These are phyloP conservation scores for Musa balbisiana DNA, from an alignment of 202 grass and related monocot species.

Conservation along the genomic window DNA sequence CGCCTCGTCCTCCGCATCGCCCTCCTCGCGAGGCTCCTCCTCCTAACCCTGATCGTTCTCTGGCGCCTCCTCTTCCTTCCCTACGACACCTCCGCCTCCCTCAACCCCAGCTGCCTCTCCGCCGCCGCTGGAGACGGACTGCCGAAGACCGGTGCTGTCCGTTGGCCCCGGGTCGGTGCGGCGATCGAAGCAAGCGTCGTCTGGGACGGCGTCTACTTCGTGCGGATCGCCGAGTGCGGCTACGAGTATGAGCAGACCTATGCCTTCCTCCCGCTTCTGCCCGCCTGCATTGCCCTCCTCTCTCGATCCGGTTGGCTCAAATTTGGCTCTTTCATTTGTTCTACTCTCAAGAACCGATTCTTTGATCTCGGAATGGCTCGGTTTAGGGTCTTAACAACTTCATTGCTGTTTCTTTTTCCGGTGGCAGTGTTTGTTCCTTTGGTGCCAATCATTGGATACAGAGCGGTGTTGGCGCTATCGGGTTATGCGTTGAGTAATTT, in stretches of 20 bases:
- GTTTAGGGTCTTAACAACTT: neutral
- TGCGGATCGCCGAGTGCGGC: conserved; percentile 70
- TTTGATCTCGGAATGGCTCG: neutral
- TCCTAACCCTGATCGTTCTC: conserved; percentile 43
- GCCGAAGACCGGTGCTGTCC: neutral
- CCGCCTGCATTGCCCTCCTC: conserved; percentile 43
- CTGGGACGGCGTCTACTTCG: conserved; percentile 85
- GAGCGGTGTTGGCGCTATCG: conserved; percentile 55
- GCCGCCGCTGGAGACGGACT: conserved; percentile 6
- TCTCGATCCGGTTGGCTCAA: conserved; percentile 49
- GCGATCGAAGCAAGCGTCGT: conserved; percentile 56
- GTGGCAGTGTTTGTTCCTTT: conserved; percentile 56
- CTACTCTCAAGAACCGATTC: neutral
- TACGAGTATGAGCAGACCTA: conserved; percentile 95
- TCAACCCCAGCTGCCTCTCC: conserved; percentile 55
- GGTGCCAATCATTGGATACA: conserved; percentile 57
- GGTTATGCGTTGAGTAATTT: conserved; percentile 62
- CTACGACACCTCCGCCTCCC: conserved; percentile 76
- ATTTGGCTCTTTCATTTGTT: neutral
- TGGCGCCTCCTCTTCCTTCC: conserved; percentile 65
- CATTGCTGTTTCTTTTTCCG: neutral
- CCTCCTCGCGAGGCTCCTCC: conserved; percentile 36
- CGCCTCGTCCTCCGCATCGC: conserved; percentile 33
- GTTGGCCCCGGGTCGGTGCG: conserved; percentile 19
- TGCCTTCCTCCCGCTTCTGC: conserved; percentile 82